Evolutionary conservation across 352 stramenopile genomes (phyloP).

Genomic region (Sclerospora graminicola): DNA sequence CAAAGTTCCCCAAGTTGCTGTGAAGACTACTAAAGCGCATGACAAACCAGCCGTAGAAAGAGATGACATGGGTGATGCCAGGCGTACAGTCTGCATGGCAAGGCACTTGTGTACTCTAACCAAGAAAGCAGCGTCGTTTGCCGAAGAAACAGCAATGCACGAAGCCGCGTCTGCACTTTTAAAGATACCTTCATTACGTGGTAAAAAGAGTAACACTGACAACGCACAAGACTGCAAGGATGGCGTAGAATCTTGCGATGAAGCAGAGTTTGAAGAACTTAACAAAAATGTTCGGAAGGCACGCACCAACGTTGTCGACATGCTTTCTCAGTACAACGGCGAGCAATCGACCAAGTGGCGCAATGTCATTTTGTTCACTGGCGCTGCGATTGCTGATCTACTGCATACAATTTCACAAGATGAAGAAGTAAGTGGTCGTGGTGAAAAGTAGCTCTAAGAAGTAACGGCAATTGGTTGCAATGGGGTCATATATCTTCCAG

Average conservation of each 20-base stretch:
- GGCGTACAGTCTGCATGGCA: conserved; percentile 5
- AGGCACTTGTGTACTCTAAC: conserved; percentile 12
- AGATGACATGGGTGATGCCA: conserved; percentile 5
- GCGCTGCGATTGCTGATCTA: conserved; percentile 4
- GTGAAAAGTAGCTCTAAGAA: not conserved
- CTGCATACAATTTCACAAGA: conserved; percentile 8
- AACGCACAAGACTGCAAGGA: not conserved
- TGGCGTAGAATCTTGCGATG: not conserved
- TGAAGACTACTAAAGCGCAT: not conserved
- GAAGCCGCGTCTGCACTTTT: conserved; percentile 32
- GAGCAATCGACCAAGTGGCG: conserved; percentile 5
- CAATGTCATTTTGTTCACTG: conserved; percentile 7
- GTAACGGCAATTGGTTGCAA: not conserved
- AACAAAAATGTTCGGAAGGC: conserved; percentile 4
- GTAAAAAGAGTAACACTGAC: not conserved
- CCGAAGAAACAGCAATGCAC: conserved; percentile 36
- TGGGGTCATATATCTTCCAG: too few species aligned
- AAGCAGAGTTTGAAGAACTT: conserved; percentile 2
- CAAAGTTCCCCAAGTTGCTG: conserved; percentile 2
- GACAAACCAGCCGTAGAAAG: not conserved
- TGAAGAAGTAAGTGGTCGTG: too few species aligned
- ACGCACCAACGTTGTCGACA: conserved; percentile 1
- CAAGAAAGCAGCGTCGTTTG: conserved; percentile 12
- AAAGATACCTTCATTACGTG: conserved; percentile 26
- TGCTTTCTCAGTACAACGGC: conserved; percentile 6